Evolutionary conservation across 2,329 filamentous ascomycete genomes (phyloP).

Genomic region (Arthrinium puccinioides): DNA sequence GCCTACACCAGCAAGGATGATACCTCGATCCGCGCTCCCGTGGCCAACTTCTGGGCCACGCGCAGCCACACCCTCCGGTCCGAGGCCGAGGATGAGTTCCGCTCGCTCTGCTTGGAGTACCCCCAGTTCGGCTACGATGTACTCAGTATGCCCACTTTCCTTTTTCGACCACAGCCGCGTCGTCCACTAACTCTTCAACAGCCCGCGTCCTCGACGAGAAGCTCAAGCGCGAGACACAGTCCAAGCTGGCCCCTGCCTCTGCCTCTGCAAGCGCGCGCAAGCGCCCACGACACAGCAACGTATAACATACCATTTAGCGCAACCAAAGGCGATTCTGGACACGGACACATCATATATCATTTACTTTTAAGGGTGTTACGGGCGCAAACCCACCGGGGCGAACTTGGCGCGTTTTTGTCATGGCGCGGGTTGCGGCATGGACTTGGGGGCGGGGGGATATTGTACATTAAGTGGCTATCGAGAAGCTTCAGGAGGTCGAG

Average conservation of each 20-base stretch:
- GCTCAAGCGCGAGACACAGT: slow-evolving; percentile 55
- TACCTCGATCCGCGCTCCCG: slow-evolving; percentile 66
- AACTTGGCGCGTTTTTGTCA: no score
- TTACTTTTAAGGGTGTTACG: no score
- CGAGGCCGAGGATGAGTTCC: slow-evolving; percentile 83
- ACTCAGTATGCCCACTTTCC: slow-evolving; percentile 50
- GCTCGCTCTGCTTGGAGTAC: slow-evolving; percentile 75
- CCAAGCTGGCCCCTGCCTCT: slow-evolving; percentile 46
- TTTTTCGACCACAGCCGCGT: slow-evolving; percentile 11
- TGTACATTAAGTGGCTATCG: no score
- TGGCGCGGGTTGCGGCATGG: no score
- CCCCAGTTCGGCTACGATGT: slow-evolving; percentile 93
- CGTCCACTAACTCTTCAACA: slow-evolving; percentile 22
- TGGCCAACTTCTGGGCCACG: slow-evolving; percentile 87
- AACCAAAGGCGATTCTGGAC: no score
- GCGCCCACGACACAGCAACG: slow-evolving; percentile 45
- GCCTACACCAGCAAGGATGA: slow-evolving; percentile 65
- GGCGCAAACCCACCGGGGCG: no score
- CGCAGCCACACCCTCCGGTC: slow-evolving; percentile 73
- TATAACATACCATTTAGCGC: no score
- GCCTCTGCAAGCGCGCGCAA: slow-evolving; percentile 45
- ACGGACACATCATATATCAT: no score
- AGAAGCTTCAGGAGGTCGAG: no score
- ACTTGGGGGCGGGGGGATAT: no score
- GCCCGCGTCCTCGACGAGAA: slow-evolving; percentile 60